Evolutionary conservation across 1,284 basidiomycete species (phyloP).

Genomic region (Entoloma clypeatum): DNA sequence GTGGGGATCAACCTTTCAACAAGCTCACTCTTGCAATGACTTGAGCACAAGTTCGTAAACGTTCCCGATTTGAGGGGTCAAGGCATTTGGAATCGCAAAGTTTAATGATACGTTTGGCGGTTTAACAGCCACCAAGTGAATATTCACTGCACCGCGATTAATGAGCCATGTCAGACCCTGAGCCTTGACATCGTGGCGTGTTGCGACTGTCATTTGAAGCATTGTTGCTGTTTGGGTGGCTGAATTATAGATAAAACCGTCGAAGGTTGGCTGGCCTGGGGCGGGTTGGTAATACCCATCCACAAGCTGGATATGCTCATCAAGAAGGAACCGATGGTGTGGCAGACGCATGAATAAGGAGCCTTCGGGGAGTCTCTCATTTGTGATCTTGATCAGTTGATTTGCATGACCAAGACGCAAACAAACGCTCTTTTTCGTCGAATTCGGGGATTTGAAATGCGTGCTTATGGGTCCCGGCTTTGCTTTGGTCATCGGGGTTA

Average conservation of each 20-base stretch:
- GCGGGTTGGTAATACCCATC: too few relatives aligned
- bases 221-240: too few relatives aligned
- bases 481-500: constrained; percentile 1
- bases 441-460: background rate
- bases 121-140: constrained; percentile 3
- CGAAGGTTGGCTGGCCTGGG: constrained; percentile 1
- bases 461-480: constrained; percentile 1
- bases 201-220: constrained; percentile 1
- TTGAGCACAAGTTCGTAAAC: background rate
- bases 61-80: background rate
- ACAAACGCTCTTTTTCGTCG: background rate
- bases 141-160: background rate
- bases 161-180: background rate
- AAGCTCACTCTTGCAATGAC: too few relatives aligned
- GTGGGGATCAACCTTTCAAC: too few relatives aligned
- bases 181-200: constrained; percentile 2
- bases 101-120: constrained; percentile 1
- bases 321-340: too few relatives aligned
- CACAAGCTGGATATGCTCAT: too few relatives aligned
- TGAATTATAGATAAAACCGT: too few relatives aligned
- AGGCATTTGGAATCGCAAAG: background rate
- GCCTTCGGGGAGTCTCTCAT: background rate
- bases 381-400: too few relatives aligned
- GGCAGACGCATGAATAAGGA: too few relatives aligned
- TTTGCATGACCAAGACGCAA: constrained; percentile 3